Conservation (phyloP, 2,329 filamentous ascomycete genomes). For the Trichoderma semiorbis region DNA sequence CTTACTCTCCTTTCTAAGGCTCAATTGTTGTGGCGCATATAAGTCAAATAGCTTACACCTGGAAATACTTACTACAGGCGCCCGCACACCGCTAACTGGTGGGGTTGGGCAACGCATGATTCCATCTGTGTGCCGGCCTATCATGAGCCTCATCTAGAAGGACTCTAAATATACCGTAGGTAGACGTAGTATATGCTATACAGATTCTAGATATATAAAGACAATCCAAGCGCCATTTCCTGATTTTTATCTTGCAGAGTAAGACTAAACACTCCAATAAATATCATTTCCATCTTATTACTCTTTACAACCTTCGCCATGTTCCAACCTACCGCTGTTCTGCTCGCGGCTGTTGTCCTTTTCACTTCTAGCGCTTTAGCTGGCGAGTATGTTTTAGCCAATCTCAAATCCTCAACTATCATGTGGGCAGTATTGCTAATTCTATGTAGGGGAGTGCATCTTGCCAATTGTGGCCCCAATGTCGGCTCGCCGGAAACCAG, state of each 20-base stretch:
- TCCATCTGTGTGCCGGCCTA: neutral
- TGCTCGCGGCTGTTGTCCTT: neutral
- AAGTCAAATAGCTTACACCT: neutral
- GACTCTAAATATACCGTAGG: neutral
- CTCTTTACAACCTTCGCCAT: neutral
- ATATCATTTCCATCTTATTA: neutral
- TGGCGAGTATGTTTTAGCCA: conserved; percentile 3
- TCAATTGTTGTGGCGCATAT: neutral
- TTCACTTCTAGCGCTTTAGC: neutral
- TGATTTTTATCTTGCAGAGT: neutral
- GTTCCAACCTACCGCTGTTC: conserved; percentile 1
- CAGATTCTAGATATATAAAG: neutral
- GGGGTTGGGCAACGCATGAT: neutral
- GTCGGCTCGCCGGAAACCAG: neutral
- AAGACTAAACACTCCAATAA: neutral
- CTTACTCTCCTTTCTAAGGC: neutral
- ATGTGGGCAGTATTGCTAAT: neutral
- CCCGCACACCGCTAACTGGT: neutral
- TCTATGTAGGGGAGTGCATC: neutral
- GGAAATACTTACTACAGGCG: neutral
- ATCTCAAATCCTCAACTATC: too few relatives aligned
- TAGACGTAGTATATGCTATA: neutral
- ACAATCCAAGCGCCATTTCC: neutral
- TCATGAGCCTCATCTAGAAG: neutral
- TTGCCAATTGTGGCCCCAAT: conserved; percentile 3